A percentile compares a stretch with the other conserved stretches of the same genome.
These are phyloP conservation scores for Batrachochytrium dendrobatidis DNA, from an alignment of 371 early-diverging fungal species.

Conservation along the genomic window DNA sequence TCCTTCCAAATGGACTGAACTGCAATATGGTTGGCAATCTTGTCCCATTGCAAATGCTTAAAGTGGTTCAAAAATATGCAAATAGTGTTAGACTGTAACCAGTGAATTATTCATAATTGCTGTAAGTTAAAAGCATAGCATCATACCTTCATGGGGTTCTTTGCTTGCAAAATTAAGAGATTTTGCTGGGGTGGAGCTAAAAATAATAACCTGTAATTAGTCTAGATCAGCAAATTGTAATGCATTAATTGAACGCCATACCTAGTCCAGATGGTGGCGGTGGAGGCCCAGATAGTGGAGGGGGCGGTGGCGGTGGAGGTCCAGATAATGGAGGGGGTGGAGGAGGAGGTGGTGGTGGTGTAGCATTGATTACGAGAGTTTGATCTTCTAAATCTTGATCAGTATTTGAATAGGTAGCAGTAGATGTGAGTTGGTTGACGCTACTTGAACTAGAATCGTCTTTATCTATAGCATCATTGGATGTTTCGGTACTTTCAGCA, in stretches of 20 bases:
- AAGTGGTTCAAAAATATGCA: neutral
- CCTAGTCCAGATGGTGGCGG: conserved; percentile 10
- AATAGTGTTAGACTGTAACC: neutral
- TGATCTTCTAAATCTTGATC: neutral
- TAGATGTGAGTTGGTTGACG: neutral
- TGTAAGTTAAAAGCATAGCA: neutral
- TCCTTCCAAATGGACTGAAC: conserved; percentile 27
- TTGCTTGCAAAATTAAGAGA: conserved; percentile 14
- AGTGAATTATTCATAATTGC: no score
- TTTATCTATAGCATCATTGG: no score
- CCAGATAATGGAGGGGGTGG: conserved; percentile 1
- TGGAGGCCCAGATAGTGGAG: conserved; percentile 12
- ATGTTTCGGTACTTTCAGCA: no score
- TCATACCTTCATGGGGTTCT: conserved; percentile 12
- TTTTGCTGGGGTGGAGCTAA: neutral
- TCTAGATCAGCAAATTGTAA: neutral
- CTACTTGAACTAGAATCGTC: neutral
- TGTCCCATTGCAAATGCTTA: conserved; percentile 33
- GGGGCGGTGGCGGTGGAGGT: conserved; percentile 8
- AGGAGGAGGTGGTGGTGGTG: neutral
- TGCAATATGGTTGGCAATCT: conserved; percentile 22
- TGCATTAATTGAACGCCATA: neutral
- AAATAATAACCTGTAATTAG: conserved; percentile 2
- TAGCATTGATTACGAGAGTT: neutral
- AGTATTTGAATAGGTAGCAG: neutral